Base-by-base conservation (phyloP, 768 basidiomycete species). In the Amyloporia xantha region DNA sequence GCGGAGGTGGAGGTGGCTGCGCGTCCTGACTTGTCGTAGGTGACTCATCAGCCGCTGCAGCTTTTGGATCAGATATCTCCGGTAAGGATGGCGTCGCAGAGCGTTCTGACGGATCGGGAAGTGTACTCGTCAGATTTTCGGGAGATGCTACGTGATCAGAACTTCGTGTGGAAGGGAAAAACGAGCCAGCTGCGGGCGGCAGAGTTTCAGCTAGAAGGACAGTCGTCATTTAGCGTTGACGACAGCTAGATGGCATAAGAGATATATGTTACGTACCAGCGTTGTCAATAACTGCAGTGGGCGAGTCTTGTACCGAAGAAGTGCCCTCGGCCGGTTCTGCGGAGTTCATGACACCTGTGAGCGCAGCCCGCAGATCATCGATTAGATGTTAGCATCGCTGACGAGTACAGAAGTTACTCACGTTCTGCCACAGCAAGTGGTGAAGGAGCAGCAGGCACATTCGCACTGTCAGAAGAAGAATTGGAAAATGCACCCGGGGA, bases 1-100 rank as follows among this genome's bases (percentile, higher is more conserved):
- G 46, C 41, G 45, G 53, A 24, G 40, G 41, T 38, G 30, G 30
- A 4, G 46, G 49, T 12, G 37, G 45, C 23, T 48, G 21, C 37
- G 43, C 50, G 20, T 39, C 53, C 24, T 37, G 38, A 9, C 45
- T 47, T 11, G 37, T 33, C 30, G 28, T 44, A 45, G 17, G 38
- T n/a, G 27, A 28, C 3, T 30, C 49, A 13, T 27, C 36, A 24
- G 45, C 51, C 10, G 48, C 42, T 45, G 28, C 7, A 20, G 3
- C 42, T 23, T 44, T 25, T 17, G 41, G 17, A 20, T 41, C 44
- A 19, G 13, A n/a, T 12, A 35, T 44, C 7, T 27, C 26, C 38
- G 15, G 6, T n/a, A 13, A 10, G 2, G 36, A 7, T 15, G 19
- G 38, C 9, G 38, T 27, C 28, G 39, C 17, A 9, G 42, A 20